phyloP scores from a whole-genome alignment of 768 basidiomycete genomes.

The Leccinellum albellum region DNA sequence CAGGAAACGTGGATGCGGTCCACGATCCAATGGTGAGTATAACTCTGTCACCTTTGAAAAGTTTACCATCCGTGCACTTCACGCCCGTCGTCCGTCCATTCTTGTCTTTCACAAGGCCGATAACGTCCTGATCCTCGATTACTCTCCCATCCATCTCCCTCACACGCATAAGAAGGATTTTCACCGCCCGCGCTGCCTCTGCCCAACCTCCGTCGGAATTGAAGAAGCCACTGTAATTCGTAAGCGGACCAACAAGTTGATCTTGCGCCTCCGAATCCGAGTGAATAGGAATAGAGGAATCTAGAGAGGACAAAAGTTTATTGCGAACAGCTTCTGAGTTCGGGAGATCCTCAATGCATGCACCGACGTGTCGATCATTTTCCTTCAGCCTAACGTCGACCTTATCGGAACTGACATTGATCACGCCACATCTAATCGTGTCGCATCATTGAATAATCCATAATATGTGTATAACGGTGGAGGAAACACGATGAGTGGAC shows the following conservation, averaged over 20 bases:
- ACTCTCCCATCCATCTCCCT: constrained; percentile 57
- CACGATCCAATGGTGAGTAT: constrained; percentile 78
- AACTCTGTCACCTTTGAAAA: constrained; percentile 54
- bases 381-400: constrained; percentile 54
- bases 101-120: constrained; percentile 39
- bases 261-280: background rate
- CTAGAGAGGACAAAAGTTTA: constrained; percentile 18
- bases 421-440: constrained; percentile 23
- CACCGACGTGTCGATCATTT: constrained; percentile 62
- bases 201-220: constrained; percentile 87
- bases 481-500: background rate
- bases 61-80: constrained; percentile 52
- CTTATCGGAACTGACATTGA: constrained; percentile 21
- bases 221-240: constrained; percentile 49
- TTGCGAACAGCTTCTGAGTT: constrained; percentile 12
- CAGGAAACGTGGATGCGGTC: constrained; percentile 78
- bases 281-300: too few species aligned
- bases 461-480: background rate
- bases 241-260: constrained; percentile 17
- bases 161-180: constrained; percentile 52
- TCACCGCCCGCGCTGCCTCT: constrained; percentile 65
- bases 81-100: constrained; percentile 55
- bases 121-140: constrained; percentile 53
- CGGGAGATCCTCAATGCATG: constrained; percentile 37
- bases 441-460: background rate